Evolutionary conservation across 164 flowering plant species (phyloP), one percentile per base, ranked within the genome.

Genomic region (Malania oleifera): DNA sequence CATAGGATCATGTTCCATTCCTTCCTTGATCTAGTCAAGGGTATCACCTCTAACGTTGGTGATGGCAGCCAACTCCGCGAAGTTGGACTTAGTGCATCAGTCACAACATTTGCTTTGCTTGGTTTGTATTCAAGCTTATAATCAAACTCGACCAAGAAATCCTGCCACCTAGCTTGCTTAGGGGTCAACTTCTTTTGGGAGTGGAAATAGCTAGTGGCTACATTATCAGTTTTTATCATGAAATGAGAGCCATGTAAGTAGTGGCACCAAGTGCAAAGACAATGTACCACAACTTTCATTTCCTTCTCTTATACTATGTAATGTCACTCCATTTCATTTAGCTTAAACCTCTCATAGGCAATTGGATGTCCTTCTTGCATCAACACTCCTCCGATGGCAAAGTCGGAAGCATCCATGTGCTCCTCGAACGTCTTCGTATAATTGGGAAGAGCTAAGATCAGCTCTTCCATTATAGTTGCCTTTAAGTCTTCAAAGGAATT

Each of bases 361-460:
- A 59, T 28, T 0, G 53, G 64, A 22, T 60, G 65, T 0, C 48
- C 54, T 0, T 60, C 62, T 19, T 69, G 52, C 39, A 69, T 51
- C 0, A 69, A 19, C 2, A 63, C 45, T 31, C 60, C 54, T 1
- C 52, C 24, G 37, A 56, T 43, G 1, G 60, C 18, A 35, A 54
- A 56, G n/a, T 45, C 17, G 2, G 47, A 63, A 14, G 61, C 54
- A 46, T 55, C 45, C 0, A 20, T 37, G 41, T 63, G 43, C 1
- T 45, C 2, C 19, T 55, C 47, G 13, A 63, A 45, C 9, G 40
- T 17, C 20, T 63, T 54, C 20, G 14, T 6, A 11, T 5, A 5
- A 46, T 5, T 25, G n/a, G n/a, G n/a, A n/a, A n/a, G n/a, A n/a
- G n/a, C n/a, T n/a, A n/a, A n/a, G n/a, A n/a, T n/a, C n/a, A n/a